Evolutionary conservation across 1,284 basidiomycete genomes (phyloP).

Genomic region (Volvariella volvacea): DNA sequence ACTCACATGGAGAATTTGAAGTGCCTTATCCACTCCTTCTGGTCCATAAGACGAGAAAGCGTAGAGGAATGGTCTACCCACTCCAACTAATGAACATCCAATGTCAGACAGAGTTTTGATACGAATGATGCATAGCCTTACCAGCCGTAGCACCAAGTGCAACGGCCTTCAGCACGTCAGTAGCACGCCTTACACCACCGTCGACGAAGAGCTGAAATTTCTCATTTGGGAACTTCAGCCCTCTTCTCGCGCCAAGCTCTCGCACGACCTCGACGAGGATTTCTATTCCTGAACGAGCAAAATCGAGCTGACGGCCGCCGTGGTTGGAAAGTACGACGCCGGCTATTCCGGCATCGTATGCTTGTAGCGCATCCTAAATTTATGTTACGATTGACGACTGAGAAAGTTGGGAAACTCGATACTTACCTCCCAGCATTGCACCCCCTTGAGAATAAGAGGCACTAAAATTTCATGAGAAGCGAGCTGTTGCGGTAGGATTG

Average conservation of each 20-base stretch:
- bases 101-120: too few species aligned
- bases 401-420: background rate
- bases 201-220: conserved; percentile 89
- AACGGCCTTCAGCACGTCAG: conserved; percentile 89
- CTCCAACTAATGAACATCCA: conserved; percentile 49
- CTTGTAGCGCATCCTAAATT: conserved; percentile 72
- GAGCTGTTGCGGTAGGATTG: background rate
- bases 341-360: conserved; percentile 76
- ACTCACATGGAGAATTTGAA: conserved; percentile 73
- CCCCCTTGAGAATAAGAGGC: conserved; percentile 90
- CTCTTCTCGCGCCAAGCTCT: conserved; percentile 65
- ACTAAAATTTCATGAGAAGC: conserved; percentile 34
- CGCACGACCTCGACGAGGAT: conserved; percentile 83
- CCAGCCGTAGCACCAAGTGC: conserved; percentile 89
- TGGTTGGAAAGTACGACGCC: conserved; percentile 92
- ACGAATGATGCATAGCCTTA: conserved; percentile 17
- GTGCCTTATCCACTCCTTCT: conserved; percentile 72
- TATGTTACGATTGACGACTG: background rate
- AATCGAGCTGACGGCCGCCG: conserved; percentile 89
- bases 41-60: conserved; percentile 86
- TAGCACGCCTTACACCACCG: conserved; percentile 87
- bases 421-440: conserved; percentile 83
- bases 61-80: conserved; percentile 84
- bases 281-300: conserved; percentile 86
- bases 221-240: conserved; percentile 54